These are phyloP conservation scores for Artemisia annua DNA, from an alignment of 129 eudicot genomes.

Conservation along the genomic window DNA sequence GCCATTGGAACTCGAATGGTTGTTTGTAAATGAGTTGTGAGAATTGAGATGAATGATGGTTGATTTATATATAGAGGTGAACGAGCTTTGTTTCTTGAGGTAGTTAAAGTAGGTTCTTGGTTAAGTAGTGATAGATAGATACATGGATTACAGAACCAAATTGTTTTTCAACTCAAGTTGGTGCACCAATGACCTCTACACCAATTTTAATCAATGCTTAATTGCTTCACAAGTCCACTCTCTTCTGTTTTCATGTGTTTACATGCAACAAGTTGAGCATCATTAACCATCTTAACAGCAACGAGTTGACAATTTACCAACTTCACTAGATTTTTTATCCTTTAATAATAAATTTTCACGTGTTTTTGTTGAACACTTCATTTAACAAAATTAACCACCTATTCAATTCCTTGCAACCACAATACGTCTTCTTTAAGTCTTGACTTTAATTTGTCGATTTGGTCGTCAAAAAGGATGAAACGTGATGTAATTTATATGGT, in stretches of 20 bases:
- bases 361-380: not conserved
- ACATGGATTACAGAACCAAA: conserved; percentile 22
- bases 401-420: not conserved
- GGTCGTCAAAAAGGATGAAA: no score
- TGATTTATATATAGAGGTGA: conserved; percentile 43
- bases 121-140: conserved; percentile 10
- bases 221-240: conserved; percentile 41
- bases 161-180: conserved; percentile 59
- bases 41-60: conserved; percentile 23
- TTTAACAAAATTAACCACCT: not conserved
- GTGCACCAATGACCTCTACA: conserved; percentile 67
- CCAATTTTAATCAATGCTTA: conserved; percentile 36
- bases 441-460: no score
- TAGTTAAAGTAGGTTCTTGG: conserved; percentile 75
- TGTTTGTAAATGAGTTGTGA: conserved; percentile 29
- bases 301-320: conserved; percentile 37
- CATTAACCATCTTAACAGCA: conserved; percentile 16
- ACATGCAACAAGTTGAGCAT: conserved; percentile 22
- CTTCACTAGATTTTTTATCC: conserved; percentile 9
- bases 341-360: not conserved
- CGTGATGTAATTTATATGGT: no score
- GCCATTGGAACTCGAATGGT: conserved; percentile 35
- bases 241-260: not conserved
- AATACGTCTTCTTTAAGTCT: not conserved
- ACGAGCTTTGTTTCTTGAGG: conserved; percentile 45